A percentile compares a stretch with the other conserved stretches of the same genome.
Conservation (phyloP, 192 early-diverging fungal species). For the Allomyces macrogynus region DNA sequence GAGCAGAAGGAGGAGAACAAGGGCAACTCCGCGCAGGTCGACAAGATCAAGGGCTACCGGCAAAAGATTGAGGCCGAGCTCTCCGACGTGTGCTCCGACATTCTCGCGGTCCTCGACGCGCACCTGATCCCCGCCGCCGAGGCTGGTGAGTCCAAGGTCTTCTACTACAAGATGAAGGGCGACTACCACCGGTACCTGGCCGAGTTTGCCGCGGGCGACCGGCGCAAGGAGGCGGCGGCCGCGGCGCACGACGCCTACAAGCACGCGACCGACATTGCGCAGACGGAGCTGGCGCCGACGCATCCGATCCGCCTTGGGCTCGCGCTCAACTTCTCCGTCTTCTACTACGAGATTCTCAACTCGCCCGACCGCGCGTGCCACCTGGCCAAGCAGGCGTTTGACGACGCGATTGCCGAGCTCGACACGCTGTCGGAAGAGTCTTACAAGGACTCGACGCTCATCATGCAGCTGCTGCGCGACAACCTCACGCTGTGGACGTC, state of each 20-base stretch:
- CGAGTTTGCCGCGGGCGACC: conserved; percentile 79
- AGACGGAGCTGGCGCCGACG: conserved; percentile 61
- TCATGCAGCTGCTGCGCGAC: conserved; percentile 98
- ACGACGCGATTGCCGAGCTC: conserved; percentile 97
- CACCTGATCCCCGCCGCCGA: conserved; percentile 78
- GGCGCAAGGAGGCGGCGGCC: conserved; percentile 60
- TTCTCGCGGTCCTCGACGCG: conserved; percentile 71
- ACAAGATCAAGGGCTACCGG: conserved; percentile 86
- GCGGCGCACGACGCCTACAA: conserved; percentile 86
- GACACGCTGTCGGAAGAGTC: conserved; percentile 96
- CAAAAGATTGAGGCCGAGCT: conserved; percentile 88
- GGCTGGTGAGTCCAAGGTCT: conserved; percentile 95
- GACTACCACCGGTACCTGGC: conserved; percentile 99
- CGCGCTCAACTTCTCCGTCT: conserved; percentile 94
- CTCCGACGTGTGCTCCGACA: conserved; percentile 84
- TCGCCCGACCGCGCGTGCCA: conserved; percentile 83
- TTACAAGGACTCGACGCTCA: conserved; percentile 98
- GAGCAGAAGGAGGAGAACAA: conserved; percentile 86
- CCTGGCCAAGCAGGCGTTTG: conserved; percentile 83
- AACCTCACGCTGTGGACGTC: conserved; percentile 99
- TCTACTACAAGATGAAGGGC: conserved; percentile 99
- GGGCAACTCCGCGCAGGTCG: conserved; percentile 58
- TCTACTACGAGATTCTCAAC: conserved; percentile 96
- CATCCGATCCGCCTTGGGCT: conserved; percentile 95
- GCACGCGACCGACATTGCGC: conserved; percentile 71